phyloP scores from a whole-genome alignment of 2,329 filamentous ascomycete genomes.

The Acephala macrosclerotiorum region DNA sequence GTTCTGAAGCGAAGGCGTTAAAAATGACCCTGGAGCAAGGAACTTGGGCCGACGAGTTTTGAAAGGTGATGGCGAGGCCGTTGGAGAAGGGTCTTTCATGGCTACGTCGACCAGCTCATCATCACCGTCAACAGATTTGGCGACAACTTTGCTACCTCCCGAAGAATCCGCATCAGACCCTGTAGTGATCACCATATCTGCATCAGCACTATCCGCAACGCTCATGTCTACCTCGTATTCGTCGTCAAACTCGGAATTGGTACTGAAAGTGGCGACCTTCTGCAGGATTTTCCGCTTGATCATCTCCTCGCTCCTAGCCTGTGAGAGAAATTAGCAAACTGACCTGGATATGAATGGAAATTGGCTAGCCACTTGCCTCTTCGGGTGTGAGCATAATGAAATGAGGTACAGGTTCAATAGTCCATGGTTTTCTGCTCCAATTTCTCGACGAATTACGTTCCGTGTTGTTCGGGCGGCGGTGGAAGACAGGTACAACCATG shows the following conservation, averaged over 20 bases:
- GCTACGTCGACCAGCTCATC: conserved; percentile 91
- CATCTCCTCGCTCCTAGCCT: conserved; percentile 66
- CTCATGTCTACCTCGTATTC: conserved; percentile 48
- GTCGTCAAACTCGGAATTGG: conserved; percentile 64
- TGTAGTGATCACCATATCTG: conserved; percentile 73
- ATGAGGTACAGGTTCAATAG: conserved; percentile 53
- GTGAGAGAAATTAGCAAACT: conserved; percentile 20
- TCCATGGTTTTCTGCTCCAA: conserved; percentile 45
- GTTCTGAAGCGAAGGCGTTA: conserved; percentile 70
- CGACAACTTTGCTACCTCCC: conserved; percentile 74
- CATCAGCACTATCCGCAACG: conserved; percentile 64
- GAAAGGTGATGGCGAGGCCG: conserved; percentile 31
- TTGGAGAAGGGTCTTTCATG: conserved; percentile 68
- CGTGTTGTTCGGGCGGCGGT: conserved; percentile 55
- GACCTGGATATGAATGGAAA: background rate
- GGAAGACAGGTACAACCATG: conserved; percentile 75
- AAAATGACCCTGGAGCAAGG: conserved; percentile 59
- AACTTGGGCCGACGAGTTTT: conserved; percentile 56
- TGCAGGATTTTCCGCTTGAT: conserved; percentile 84
- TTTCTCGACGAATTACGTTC: conserved; percentile 41
- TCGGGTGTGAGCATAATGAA: conserved; percentile 80
- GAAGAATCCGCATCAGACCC: conserved; percentile 71
- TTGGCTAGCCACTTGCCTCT: conserved; percentile 61
- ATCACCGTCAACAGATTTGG: conserved; percentile 84
- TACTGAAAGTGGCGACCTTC: conserved; percentile 79